phyloP scores from a whole-genome alignment of 2,329 filamentous ascomycete genomes.

The Aureobasidium zeae region DNA sequence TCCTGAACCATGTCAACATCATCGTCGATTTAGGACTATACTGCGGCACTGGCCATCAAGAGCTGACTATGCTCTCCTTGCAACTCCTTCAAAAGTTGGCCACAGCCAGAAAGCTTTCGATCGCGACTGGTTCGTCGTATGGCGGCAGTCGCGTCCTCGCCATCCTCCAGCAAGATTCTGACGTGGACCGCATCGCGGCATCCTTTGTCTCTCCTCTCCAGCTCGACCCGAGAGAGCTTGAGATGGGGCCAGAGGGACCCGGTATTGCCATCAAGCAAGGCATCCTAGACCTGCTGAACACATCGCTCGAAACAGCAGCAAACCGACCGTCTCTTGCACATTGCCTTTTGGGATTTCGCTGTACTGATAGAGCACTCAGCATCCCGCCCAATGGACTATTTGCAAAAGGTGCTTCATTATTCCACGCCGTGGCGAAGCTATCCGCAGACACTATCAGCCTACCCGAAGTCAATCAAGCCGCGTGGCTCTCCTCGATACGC shows the following conservation, averaged over 20 bases:
- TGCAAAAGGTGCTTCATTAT: constrained; percentile 61
- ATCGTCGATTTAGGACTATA: constrained; percentile 79
- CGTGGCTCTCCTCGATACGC: constrained; percentile 47
- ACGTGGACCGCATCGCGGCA: constrained; percentile 68
- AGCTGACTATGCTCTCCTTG: constrained; percentile 70
- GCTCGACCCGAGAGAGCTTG: constrained; percentile 59
- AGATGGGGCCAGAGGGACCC: constrained; percentile 57
- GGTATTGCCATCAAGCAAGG: constrained; percentile 70
- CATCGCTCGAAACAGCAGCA: constrained; percentile 65
- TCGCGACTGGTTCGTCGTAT: constrained; percentile 43
- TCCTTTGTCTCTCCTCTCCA: constrained; percentile 62
- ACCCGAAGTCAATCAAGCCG: constrained; percentile 50
- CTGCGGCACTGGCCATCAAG: constrained; percentile 72
- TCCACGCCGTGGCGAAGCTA: constrained; percentile 72
- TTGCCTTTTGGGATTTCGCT: constrained; percentile 78
- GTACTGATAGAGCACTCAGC: constrained; percentile 59
- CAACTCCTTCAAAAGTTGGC: constrained; percentile 78
- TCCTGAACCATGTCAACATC: constrained; percentile 69
- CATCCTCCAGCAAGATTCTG: constrained; percentile 73
- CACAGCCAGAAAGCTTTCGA: constrained; percentile 65
- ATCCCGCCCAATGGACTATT: constrained; percentile 63
- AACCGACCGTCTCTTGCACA: constrained; percentile 82
- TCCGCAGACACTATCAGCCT: constrained; percentile 58
- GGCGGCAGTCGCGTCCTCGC: constrained; percentile 55
- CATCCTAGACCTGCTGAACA: constrained; percentile 76